phyloP scores from a whole-genome alignment of 192 early-diverging fungal genomes.

The Phlyctochytrium arcticum region DNA sequence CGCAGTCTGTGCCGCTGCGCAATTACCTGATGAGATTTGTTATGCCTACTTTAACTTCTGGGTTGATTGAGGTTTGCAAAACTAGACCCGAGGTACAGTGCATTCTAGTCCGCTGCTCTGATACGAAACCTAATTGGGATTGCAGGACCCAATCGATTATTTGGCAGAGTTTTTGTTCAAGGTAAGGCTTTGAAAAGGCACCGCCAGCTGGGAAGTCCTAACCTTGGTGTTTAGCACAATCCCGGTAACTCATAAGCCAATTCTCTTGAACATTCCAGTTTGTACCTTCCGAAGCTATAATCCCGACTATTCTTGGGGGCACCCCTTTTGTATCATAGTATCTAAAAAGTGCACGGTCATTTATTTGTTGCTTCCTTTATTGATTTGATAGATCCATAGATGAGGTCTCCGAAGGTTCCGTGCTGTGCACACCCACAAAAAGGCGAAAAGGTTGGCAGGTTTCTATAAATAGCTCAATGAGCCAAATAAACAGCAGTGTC shows the following conservation, averaged over 20 bases:
- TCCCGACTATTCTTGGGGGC: too few species aligned
- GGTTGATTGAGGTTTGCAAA: slow-evolving; percentile 60
- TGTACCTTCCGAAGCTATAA: too few species aligned
- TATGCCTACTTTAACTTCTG: slow-evolving; percentile 60
- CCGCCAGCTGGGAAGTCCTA: neutral
- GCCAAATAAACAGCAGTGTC: too few species aligned
- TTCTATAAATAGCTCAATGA: too few species aligned
- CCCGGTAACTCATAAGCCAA: slow-evolving; percentile 8
- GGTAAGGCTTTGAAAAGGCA: neutral
- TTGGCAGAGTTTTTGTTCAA: slow-evolving; percentile 57
- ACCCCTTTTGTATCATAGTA: too few species aligned
- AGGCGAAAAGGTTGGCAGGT: too few species aligned
- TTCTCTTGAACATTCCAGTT: too few species aligned
- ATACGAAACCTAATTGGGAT: neutral
- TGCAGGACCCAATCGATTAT: slow-evolving; percentile 55
- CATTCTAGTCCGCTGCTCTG: neutral
- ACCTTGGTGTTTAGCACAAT: slow-evolving; percentile 1
- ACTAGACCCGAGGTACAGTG: slow-evolving; percentile 49
- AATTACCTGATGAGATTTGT: slow-evolving; percentile 62
- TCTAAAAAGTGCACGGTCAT: too few species aligned
- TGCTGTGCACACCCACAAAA: too few species aligned
- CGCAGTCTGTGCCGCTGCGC: slow-evolving; percentile 54
- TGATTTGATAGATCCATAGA: too few species aligned
- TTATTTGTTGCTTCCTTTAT: too few species aligned
- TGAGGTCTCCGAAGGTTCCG: too few species aligned